phyloP scores from a whole-genome alignment of 208 protist species.

The Endotrypanum monterogeii region DNA sequence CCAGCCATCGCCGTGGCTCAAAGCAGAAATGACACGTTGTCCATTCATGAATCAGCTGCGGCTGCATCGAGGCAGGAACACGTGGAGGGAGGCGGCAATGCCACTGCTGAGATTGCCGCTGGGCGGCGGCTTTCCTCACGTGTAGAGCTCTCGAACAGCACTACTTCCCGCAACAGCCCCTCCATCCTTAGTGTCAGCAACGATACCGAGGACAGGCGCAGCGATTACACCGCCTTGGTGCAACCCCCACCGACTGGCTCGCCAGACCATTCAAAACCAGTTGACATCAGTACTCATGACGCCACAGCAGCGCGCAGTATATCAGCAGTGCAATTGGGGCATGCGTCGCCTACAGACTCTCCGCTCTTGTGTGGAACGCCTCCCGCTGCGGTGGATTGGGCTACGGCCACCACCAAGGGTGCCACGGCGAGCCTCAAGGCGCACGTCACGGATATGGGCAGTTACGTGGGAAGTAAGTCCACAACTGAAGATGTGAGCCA shows the following conservation, averaged over 20 bases:
- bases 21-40: not conserved
- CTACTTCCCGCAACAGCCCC: not conserved
- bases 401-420: not conserved
- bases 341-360: not conserved
- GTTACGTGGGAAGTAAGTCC: not conserved
- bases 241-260: not conserved
- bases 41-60: not conserved
- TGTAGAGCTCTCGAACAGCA: not conserved
- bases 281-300: not conserved
- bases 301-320: not conserved
- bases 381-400: not conserved
- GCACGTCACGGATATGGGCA: not conserved
- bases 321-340: not conserved
- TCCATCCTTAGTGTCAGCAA: not conserved
- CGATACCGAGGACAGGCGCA: not conserved
- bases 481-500: slow-evolving; percentile 2
- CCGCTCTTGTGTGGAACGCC: not conserved
- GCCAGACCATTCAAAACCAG: not conserved
- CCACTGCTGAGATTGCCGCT: not conserved
- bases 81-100: not conserved
- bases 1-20: not conserved
- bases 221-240: not conserved
- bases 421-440: not conserved
- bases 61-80: not conserved
- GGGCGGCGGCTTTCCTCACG: not conserved